Conservation (phyloP, 192 early-diverging fungal species). For the Gryganskiella cystojenkinii region DNA sequence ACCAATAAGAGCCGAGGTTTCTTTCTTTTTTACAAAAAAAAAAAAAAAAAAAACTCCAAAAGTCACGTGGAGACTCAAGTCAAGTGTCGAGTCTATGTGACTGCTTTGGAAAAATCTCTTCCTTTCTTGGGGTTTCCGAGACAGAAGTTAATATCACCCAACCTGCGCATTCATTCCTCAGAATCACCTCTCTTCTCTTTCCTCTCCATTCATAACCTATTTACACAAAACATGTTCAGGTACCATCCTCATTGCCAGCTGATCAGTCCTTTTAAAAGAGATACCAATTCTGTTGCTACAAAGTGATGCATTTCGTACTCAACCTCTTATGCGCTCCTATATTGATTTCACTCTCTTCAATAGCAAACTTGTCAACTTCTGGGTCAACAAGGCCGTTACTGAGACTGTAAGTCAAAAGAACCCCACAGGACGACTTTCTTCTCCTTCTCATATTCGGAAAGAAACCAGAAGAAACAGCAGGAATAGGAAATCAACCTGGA, state of each 20-base stretch:
- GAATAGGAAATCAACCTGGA: no score
- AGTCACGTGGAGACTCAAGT: no score
- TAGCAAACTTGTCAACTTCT: conserved; percentile 55
- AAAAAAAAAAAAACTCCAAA: no score
- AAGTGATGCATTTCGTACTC: not conserved
- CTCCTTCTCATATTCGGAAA: not conserved
- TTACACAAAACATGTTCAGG: conserved; percentile 24
- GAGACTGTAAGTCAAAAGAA: conserved; percentile 31
- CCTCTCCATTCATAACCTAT: not conserved
- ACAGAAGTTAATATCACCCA: no score
- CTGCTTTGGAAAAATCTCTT: no score
- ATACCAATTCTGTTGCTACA: not conserved
- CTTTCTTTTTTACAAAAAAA: no score
- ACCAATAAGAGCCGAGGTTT: no score
- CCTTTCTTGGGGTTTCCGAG: no score
- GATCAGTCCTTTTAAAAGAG: no score
- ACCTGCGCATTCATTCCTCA: not conserved
- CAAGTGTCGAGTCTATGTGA: no score
- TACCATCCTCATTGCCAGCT: no score
- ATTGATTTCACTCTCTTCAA: not conserved
- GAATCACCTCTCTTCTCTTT: not conserved
- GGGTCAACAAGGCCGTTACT: conserved; percentile 55
- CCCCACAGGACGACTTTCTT: not conserved
- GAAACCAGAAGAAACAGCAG: not conserved
- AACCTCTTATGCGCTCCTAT: not conserved